Conservation (phyloP, 345 rosid genomes). For the Nasturtium officinale region DNA sequence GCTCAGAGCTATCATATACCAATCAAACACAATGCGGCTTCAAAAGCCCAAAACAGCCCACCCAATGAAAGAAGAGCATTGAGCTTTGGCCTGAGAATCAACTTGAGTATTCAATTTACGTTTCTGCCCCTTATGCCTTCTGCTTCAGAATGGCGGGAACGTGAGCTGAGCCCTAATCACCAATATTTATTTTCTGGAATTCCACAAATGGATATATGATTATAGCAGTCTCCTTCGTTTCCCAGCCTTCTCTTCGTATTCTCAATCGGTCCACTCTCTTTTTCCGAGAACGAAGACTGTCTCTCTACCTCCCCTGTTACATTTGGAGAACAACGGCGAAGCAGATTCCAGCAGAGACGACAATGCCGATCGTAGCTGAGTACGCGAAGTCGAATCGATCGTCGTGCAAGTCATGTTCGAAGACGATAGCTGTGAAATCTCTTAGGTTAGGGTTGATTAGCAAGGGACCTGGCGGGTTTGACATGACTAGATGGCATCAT, state of each 20-base stretch:
- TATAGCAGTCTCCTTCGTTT: background rate
- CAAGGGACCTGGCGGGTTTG: conserved; percentile 69
- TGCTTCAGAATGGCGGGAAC: conserved; percentile 37
- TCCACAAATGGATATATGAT: conserved; percentile 28
- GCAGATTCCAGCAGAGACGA: background rate
- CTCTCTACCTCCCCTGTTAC: background rate
- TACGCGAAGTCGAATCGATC: conserved; percentile 87
- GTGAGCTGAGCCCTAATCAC: conserved; percentile 26
- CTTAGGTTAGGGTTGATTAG: conserved; percentile 62
- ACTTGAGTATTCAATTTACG: background rate
- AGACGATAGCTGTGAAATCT: conserved; percentile 52
- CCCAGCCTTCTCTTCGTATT: background rate
- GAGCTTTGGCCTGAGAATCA: background rate
- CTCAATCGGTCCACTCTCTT: background rate
- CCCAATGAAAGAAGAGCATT: no score
- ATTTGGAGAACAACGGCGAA: conserved; percentile 3
- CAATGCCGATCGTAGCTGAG: conserved; percentile 59
- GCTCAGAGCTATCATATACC: no score
- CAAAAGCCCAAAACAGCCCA: background rate
- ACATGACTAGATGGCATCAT: conserved; percentile 83
- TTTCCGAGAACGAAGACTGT: background rate
- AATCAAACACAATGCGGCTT: no score
- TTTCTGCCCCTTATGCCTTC: background rate
- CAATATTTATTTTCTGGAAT: background rate
- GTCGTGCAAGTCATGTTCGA: conserved; percentile 71